Evolutionary conservation across 441 rosid species (phyloP), one percentile per base, ranked within the genome.

Genomic region (Pelargonium fulgidum): DNA sequence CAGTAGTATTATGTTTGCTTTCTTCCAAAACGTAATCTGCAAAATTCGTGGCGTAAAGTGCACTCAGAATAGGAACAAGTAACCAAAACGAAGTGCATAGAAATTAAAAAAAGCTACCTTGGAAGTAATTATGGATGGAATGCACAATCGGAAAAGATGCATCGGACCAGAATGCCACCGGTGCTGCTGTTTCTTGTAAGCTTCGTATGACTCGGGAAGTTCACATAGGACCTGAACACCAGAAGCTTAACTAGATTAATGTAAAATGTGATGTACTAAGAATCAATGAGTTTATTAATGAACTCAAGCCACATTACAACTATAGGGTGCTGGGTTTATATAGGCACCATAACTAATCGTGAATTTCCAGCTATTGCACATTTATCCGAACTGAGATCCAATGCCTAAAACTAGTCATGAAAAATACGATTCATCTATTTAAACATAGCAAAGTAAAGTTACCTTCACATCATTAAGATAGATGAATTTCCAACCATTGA

Each of bases 1-100:
- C 3, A 90, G 81, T 24, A 93, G 77, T 77, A 91, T 85, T 71
- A 93, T 75, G 75, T 93, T 93, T 29, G 96, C 96, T 75, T 89
- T 92, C 85, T 89, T 92, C 97, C 98, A 85, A 56, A 75, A 48
- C 0, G 96, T 82, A 67, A 92, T 87, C 98, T 93, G 89, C 84
- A 83, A 71, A 61, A 75, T 68, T 44, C 39, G n/a, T 69, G 50
- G 26, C 64, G 65, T 62, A 4, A 50, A 65, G 45, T 42, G 56
- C 70, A 39, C 9, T 68, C 29, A 72, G 73, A 44, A 39, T 73
- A 44, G 20, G 5, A 13, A 47, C 20, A 24, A 64, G 42, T 17
- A 39, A 4, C 14, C 29, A 26, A 47, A 33, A 22, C 8, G 2
- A 24, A 22, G n/a, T 64, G 52, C 33, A 24, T 10, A 14, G 11